Evolutionary conservation across 768 basidiomycete species (phyloP).

Genomic region (Mycena olivaceomarginata): DNA sequence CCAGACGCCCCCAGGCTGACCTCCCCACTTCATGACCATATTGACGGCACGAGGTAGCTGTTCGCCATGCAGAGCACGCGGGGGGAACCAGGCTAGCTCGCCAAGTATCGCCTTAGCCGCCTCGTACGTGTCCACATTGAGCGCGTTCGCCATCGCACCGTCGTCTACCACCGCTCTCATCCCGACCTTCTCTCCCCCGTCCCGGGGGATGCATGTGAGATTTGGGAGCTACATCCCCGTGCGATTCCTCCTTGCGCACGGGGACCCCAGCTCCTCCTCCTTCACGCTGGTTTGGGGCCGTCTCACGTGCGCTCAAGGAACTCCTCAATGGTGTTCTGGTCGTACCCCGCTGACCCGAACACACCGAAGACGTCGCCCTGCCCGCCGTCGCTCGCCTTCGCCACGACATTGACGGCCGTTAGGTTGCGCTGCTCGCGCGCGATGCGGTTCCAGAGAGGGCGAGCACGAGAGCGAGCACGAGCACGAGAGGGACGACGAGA

Average conservation of each 20-base stretch:
- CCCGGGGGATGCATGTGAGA: conserved; percentile 25
- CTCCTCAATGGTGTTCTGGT: conserved; percentile 16
- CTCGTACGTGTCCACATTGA: conserved; percentile 27
- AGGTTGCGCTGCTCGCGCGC: neutral
- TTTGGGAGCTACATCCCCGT: conserved; percentile 29
- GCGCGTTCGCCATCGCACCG: conserved; percentile 39
- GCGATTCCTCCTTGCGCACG: conserved; percentile 35
- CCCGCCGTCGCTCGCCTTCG: conserved; percentile 1
- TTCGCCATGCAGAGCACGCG: conserved; percentile 43
- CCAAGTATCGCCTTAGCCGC: conserved; percentile 6
- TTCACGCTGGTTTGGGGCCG: conserved; percentile 9
- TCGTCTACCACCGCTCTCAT: conserved; percentile 37
- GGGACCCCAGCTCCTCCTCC: conserved; percentile 25
- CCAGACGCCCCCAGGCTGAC: conserved; percentile 21
- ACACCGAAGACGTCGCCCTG: conserved; percentile 6
- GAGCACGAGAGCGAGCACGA: too few species aligned
- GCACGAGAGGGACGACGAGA: too few species aligned
- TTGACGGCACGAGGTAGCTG: conserved; percentile 34
- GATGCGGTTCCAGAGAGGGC: too few species aligned
- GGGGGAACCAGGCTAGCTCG: neutral
- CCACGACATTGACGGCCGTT: conserved; percentile 8
- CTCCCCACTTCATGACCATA: conserved; percentile 35
- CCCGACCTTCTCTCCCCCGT: neutral
- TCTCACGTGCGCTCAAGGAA: conserved; percentile 25
- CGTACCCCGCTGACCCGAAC: conserved; percentile 31